These are phyloP conservation scores for Sporothrix brasiliensis DNA, from an alignment of 2,329 filamentous ascomycete genomes.

Conservation along the genomic window DNA sequence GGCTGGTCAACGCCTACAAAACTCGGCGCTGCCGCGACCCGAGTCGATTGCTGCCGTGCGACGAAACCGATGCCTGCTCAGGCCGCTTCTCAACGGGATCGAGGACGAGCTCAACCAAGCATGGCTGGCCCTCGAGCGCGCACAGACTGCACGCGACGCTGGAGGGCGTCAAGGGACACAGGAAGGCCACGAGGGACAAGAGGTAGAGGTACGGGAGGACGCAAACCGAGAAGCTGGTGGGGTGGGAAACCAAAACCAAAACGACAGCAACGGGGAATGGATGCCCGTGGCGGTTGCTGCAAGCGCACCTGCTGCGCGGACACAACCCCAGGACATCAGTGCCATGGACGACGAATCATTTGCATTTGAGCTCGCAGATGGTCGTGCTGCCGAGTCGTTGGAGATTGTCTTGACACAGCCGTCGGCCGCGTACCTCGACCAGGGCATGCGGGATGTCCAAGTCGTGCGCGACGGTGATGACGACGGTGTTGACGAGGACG, in stretches of 20 bases:
- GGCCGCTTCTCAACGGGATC: constrained; percentile 27
- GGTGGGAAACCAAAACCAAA: background rate
- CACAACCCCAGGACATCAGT: background rate
- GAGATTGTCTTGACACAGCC: background rate
- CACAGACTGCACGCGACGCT: background rate
- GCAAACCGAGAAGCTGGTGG: too few species aligned
- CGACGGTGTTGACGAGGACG: too few species aligned
- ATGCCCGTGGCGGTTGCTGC: background rate
- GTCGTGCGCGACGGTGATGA: background rate
- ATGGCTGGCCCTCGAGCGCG: constrained; percentile 24
- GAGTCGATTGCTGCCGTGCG: background rate
- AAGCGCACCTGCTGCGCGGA: background rate
- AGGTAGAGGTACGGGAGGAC: background rate
- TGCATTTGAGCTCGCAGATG: background rate
- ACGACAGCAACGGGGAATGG: background rate
- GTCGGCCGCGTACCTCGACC: background rate
- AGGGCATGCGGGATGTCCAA: background rate
- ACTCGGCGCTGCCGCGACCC: background rate
- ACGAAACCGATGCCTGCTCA: constrained; percentile 26
- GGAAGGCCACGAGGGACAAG: background rate
- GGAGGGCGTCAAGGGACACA: background rate
- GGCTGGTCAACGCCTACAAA: background rate
- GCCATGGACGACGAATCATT: background rate
- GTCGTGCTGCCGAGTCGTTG: background rate
- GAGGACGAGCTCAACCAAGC: constrained; percentile 32